A percentile compares a stretch with the other conserved stretches of the same genome.
These are phyloP conservation scores for Jaenimonas drosophilae DNA, from an alignment of 208 protist species.

Conservation along the genomic window DNA sequence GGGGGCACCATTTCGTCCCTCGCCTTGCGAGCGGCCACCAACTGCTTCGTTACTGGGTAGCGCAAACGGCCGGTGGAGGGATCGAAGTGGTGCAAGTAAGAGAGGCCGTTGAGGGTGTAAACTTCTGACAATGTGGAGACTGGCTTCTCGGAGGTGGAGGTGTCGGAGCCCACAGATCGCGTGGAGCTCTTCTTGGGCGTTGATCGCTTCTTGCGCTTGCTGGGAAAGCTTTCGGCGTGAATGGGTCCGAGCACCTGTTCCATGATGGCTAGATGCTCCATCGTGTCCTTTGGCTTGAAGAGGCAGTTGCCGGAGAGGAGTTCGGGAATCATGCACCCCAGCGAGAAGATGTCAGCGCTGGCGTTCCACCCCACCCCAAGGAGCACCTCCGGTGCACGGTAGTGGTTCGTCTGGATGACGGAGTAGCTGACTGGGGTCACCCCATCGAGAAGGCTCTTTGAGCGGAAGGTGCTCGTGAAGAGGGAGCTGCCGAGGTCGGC, in stretches of 20 bases:
- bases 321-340: slow-evolving; percentile 80
- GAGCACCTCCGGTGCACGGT: slow-evolving; percentile 72
- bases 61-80: slow-evolving; percentile 22
- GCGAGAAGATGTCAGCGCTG: slow-evolving; percentile 66
- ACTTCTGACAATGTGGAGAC: slow-evolving; percentile 6
- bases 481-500: slow-evolving; percentile 65
- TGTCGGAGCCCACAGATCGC: neutral
- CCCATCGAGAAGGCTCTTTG: slow-evolving; percentile 23
- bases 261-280: slow-evolving; percentile 76
- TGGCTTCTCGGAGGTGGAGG: neutral
- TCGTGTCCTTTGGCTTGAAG: slow-evolving; percentile 61
- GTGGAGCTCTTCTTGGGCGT: neutral
- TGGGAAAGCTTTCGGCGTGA: slow-evolving; percentile 7
- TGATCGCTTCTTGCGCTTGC: slow-evolving; percentile 6
- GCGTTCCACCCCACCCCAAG: slow-evolving; percentile 55
- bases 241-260: slow-evolving; percentile 67
- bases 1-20: slow-evolving; percentile 4
- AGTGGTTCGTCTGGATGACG: slow-evolving; percentile 74
- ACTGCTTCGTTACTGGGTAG: slow-evolving; percentile 33
- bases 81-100: slow-evolving; percentile 49
- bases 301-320: slow-evolving; percentile 62
- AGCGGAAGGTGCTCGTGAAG: slow-evolving; percentile 27
- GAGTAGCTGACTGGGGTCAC: slow-evolving; percentile 44
- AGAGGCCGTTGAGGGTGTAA: slow-evolving; percentile 36
- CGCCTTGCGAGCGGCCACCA: slow-evolving; percentile 2